Evolutionary conservation across 192 early-diverging fungal species (phyloP), one percentile per base, ranked within the genome.

Genomic region (Endogone sp.): DNA sequence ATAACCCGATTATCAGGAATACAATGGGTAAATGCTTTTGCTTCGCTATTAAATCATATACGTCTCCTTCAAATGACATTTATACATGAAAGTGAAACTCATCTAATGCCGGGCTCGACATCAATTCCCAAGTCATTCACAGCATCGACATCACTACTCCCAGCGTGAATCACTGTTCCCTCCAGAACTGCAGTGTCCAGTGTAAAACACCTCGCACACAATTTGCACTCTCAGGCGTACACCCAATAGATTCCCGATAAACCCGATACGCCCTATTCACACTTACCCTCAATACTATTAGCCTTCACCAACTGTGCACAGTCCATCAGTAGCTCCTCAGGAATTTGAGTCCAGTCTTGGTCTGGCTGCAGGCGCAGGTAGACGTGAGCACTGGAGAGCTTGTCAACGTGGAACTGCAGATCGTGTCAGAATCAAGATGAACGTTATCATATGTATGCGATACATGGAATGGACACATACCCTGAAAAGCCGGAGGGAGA

Each of bases 361-460:
- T 81, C 85, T 0, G 71, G 62, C 13, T 81, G 65, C 28, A 99
- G 79, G 0, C 98, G 86, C 62, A 99, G 83, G 72, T 99, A 99
- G 2, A 98, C 94, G 86, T 99, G 98, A 3, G 98, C 98, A 61
- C 92, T 94, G 4, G 94, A 96, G 21, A 98, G 86, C 84, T 98
- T 98, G 81, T 98, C 96, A 21, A 93, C 96, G 82, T 99, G 97
- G 76, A 99, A 99, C 93, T 88, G 70, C 55, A 29, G 25, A 30
- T n/a, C 21, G 9, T 54, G n/a, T 20, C 22, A 4, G 23, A 26
- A 6, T 44, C 3, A 25, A n/a, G n/a, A n/a, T n/a, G n/a, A n/a
- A n/a, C n/a, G 23, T 13, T 24, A 24, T 56, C 37, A 2, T 2
- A 13, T 13, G 57, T 2, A n/a, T n/a, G n/a, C n/a, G n/a, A n/a